Percentiles rank a stretch among this genome's conserved stretches.
phyloP scores from a whole-genome alignment of 2,329 filamentous ascomycete genomes.

The Ceratocystis alfenasii region DNA sequence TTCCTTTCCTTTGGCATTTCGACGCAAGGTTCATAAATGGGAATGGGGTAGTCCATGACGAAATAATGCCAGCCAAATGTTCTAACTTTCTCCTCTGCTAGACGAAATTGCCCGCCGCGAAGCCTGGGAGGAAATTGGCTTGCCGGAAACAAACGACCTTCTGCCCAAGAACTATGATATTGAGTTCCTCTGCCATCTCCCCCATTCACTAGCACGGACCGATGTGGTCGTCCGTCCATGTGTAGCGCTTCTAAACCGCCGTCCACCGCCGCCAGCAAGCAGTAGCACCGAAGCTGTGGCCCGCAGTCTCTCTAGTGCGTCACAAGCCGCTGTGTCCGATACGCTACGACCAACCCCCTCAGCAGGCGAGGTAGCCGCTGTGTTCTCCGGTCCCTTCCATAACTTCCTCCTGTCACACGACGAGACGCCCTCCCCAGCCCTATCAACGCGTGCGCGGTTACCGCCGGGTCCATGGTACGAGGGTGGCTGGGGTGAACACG shows the following conservation, averaged over 20 bases:
- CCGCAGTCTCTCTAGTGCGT: conserved; percentile 12
- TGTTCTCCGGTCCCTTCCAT: conserved; percentile 81
- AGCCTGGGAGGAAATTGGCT: conserved; percentile 84
- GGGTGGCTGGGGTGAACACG: conserved; percentile 67
- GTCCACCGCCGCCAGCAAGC: conserved; percentile 30
- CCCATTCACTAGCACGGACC: conserved; percentile 60
- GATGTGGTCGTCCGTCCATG: conserved; percentile 64
- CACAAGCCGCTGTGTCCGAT: conserved; percentile 30
- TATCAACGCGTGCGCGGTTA: conserved; percentile 26
- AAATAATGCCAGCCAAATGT: background rate
- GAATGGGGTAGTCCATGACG: too few relatives aligned
- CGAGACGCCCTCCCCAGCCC: conserved; percentile 28
- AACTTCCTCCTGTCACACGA: conserved; percentile 60
- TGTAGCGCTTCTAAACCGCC: conserved; percentile 63
- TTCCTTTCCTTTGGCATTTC: background rate
- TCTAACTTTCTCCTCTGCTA: conserved; percentile 30
- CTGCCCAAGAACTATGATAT: conserved; percentile 69
- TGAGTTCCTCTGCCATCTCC: conserved; percentile 77
- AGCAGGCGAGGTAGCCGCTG: conserved; percentile 81
- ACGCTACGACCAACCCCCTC: conserved; percentile 69
- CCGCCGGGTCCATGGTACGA: conserved; percentile 65
- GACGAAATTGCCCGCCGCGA: conserved; percentile 81
- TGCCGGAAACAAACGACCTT: conserved; percentile 57
- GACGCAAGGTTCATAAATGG: too few relatives aligned
- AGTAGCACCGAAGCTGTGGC: conserved; percentile 23